Base-by-base conservation (phyloP, 2,329 filamentous ascomycete species). In the Cephalotrichum gorgonifer region DNA sequence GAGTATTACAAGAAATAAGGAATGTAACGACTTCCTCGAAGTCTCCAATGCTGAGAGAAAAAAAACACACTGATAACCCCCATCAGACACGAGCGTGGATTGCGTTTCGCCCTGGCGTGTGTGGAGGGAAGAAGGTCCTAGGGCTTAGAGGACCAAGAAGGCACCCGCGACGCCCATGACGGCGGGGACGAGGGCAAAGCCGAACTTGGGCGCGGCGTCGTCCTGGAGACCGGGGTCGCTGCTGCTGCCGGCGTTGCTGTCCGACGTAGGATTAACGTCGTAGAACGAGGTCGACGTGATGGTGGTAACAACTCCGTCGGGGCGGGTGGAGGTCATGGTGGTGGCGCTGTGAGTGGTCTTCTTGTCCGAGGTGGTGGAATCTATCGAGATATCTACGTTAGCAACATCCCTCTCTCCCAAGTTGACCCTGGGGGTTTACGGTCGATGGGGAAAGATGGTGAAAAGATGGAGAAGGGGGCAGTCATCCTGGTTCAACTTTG, bases 211-310 rank as follows among this genome's bases (percentile, higher is more conserved):
- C 53, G 52, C 17, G 25, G 64, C 67, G 4, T 56, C 62, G 53
- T 66, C 67, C 54, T 72, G 69, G 27, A 72, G 58, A 27, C 58
- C 60, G 31, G 67, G 62, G 38, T 59, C 57, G 48, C 55, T 55
- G 50, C 55, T 50, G 22, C 53, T 53, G 15, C 53, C 52, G n/a
- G 55, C 50, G 23, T 54, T 4, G 33, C 9, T 9, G 35, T 22
- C 53, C 15, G 52, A 51, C n/a, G 60, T 59, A 9, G 62, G 49
- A 27, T 60, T 54, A 2, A 71, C 68, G 22, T 64, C 67, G 3
- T 76, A 73, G 57, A 64, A 72, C 1, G 72, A 73, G 1, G 73
- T 76, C n/a, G 66, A 66, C 11, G 73, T 76, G 44, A 75, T 60
- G 12, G 69, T 65, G 3, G 67, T 67, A 48, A 71, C 62, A 28